These are phyloP conservation scores for Chytriomyces sp. DNA, from an alignment of 192 early-diverging fungal genomes.

Conservation along the genomic window DNA sequence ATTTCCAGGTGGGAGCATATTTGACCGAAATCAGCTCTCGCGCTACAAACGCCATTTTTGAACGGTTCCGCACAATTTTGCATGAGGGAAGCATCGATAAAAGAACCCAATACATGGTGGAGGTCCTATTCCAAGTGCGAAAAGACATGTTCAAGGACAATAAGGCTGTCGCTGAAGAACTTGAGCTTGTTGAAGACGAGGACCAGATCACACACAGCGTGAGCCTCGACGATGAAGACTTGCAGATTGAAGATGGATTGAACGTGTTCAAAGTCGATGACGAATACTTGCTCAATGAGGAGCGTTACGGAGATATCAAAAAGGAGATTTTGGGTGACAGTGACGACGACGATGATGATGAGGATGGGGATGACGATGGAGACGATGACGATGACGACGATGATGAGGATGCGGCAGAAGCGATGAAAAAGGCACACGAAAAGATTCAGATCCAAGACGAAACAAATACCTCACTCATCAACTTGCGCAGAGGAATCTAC, in stretches of 20 bases:
- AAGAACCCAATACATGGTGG: slow-evolving; percentile 96
- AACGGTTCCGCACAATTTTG: slow-evolving; percentile 87
- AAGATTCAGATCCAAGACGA: slow-evolving; percentile 77
- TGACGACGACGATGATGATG: slow-evolving; percentile 38
- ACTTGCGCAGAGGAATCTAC: slow-evolving; percentile 91
- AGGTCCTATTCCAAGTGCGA: slow-evolving; percentile 93
- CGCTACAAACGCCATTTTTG: slow-evolving; percentile 85
- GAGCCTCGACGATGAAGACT: slow-evolving; percentile 79
- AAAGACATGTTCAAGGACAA: slow-evolving; percentile 94
- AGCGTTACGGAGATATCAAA: slow-evolving; percentile 79
- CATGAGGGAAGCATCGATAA: slow-evolving; percentile 95
- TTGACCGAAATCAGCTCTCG: slow-evolving; percentile 77
- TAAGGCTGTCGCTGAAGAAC: slow-evolving; percentile 70
- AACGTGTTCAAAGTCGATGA: slow-evolving; percentile 87
- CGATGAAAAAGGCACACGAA: slow-evolving; percentile 48
- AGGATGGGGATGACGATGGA: slow-evolving; percentile 60
- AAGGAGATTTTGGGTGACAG: slow-evolving; percentile 80
- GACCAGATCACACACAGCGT: slow-evolving; percentile 93
- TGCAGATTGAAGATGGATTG: slow-evolving; percentile 78
- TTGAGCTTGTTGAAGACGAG: slow-evolving; percentile 94
- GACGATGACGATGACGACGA: slow-evolving; percentile 61
- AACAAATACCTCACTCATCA: slow-evolving; percentile 88
- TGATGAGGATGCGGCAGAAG: slow-evolving; percentile 45
- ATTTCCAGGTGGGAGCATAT: slow-evolving; percentile 70
- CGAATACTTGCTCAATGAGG: slow-evolving; percentile 81